These are phyloP conservation scores for Chrysanthemum seticuspe DNA, from an alignment of 129 eudicot species.

Conservation along the genomic window DNA sequence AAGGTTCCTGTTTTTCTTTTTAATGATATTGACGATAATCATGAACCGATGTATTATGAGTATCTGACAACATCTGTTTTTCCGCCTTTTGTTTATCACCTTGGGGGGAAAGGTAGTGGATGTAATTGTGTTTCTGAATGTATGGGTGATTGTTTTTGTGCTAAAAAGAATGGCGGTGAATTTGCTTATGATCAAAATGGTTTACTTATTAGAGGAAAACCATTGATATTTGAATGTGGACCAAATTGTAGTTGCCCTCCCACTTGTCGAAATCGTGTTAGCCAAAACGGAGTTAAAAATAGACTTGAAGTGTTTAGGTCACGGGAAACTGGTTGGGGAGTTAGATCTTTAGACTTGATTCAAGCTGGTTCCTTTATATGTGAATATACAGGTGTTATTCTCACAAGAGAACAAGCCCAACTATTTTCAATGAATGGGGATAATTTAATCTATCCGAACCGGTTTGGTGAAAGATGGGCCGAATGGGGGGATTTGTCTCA, in stretches of 20 bases:
- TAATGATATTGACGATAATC: slow-evolving; percentile 60
- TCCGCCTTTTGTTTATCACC: slow-evolving; percentile 52
- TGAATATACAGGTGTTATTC: slow-evolving; percentile 45
- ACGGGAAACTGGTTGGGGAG: slow-evolving; percentile 73
- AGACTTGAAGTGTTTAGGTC: slow-evolving; percentile 75
- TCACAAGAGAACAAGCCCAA: slow-evolving; percentile 56
- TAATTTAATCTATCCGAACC: slow-evolving; percentile 58
- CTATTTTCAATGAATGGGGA: slow-evolving; percentile 48
- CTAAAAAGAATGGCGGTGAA: slow-evolving; percentile 62
- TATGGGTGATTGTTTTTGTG: slow-evolving; percentile 55
- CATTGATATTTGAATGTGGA: slow-evolving; percentile 70
- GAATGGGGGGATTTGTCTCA: slow-evolving; percentile 87
- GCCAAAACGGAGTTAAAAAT: slow-evolving; percentile 58
- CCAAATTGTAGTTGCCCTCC: slow-evolving; percentile 68
- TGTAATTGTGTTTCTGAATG: slow-evolving; percentile 69
- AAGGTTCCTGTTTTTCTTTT: slow-evolving; percentile 53
- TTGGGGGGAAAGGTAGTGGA: slow-evolving; percentile 33
- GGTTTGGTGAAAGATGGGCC: slow-evolving; percentile 70
- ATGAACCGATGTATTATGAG: slow-evolving; percentile 58
- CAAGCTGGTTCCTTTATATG: slow-evolving; percentile 45
- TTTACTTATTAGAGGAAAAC: slow-evolving; percentile 54
- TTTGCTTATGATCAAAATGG: slow-evolving; percentile 72
- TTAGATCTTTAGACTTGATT: slow-evolving; percentile 71
- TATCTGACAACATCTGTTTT: slow-evolving; percentile 54
- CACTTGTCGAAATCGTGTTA: slow-evolving; percentile 62